Evolutionary conservation across 257 asterid genomes (phyloP).

Genomic region (Craterostigma plantagineum): DNA sequence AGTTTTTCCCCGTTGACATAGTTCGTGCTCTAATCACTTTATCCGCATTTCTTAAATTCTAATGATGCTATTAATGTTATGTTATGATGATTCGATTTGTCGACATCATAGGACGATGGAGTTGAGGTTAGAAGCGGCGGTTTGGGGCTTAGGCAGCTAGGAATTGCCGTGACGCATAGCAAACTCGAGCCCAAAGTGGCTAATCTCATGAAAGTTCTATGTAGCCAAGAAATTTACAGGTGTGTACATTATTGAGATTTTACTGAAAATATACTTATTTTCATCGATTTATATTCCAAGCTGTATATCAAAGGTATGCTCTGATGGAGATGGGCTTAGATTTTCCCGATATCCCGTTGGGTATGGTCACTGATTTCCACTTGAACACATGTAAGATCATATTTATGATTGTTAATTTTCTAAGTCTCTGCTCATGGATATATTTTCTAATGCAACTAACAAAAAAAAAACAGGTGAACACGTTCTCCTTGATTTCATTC

Average conservation of each 20-base stretch:
- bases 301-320: constrained; percentile 43
- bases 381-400: constrained; percentile 38
- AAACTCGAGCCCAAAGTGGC: constrained; percentile 72
- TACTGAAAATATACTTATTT: background rate
- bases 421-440: too few species aligned
- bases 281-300: background rate
- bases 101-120: constrained; percentile 47
- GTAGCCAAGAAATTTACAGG: constrained; percentile 81
- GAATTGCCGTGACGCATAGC: constrained; percentile 47
- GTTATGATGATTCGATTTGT: too few species aligned
- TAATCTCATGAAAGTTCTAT: constrained; percentile 51
- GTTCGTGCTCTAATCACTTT: constrained; percentile 10
- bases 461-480: constrained; percentile 53
- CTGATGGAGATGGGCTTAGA: constrained; percentile 77
- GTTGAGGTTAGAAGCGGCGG: constrained; percentile 79
- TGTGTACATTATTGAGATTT: constrained; percentile 1
- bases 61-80: background rate
- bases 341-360: constrained; percentile 61
- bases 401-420: background rate
- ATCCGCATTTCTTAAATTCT: background rate
- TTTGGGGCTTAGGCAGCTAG: constrained; percentile 56
- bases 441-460: background rate
- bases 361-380: constrained; percentile 58
- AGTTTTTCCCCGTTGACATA: constrained; percentile 48
- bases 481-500: constrained; percentile 18